Conservation (phyloP, 2,329 filamentous ascomycete genomes). For the Helotiales sp. region DNA sequence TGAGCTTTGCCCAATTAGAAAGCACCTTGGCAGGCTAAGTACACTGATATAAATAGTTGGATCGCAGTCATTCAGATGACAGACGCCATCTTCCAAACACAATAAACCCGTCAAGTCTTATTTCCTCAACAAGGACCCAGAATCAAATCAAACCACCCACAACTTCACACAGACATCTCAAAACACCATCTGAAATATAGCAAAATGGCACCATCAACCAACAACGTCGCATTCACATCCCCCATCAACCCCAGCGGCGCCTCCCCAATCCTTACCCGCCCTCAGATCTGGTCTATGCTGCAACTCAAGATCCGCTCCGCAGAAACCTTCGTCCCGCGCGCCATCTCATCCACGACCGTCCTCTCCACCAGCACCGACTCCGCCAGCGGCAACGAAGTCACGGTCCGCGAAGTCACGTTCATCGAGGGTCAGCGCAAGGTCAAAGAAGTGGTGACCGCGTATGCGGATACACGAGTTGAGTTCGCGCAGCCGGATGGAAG, state of each 20-base stretch:
- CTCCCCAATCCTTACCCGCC: slow-evolving; percentile 39
- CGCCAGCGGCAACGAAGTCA: slow-evolving; percentile 29
- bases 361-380: slow-evolving; percentile 8
- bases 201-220: slow-evolving; percentile 16
- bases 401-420: slow-evolving; percentile 39
- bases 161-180: neutral
- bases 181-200: neutral
- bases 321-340: slow-evolving; percentile 40
- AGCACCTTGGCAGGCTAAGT: neutral
- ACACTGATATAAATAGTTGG: neutral
- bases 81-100: neutral
- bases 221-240: slow-evolving; percentile 17
- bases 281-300: slow-evolving; percentile 46
- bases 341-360: slow-evolving; percentile 33
- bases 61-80: neutral
- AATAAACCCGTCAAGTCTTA: neutral
- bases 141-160: neutral
- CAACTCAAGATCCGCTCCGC: slow-evolving; percentile 39
- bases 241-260: slow-evolving; percentile 45
- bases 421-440: slow-evolving; percentile 33
- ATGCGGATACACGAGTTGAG: slow-evolving; percentile 37
- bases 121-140: neutral
- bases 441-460: slow-evolving; percentile 36
- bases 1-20: neutral
- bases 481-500: slow-evolving; percentile 34